phyloP scores from a whole-genome alignment of 75 land plant genomes.

The Ceratopteris richardii region DNA sequence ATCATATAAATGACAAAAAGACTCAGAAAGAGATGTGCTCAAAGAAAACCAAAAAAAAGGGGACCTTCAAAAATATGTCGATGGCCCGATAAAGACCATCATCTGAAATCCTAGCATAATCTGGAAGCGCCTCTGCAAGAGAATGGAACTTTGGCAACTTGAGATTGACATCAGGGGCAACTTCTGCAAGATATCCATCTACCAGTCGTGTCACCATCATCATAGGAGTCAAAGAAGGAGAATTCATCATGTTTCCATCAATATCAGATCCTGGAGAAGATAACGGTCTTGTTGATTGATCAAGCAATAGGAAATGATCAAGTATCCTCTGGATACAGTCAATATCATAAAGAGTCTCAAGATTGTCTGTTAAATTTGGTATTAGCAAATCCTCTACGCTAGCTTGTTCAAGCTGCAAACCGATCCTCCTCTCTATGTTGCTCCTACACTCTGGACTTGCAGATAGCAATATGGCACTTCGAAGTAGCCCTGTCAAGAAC shows the following conservation, averaged over 20 bases:
- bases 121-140: conserved; percentile 59
- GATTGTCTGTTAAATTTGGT: conserved; percentile 56
- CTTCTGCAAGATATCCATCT: conserved; percentile 71
- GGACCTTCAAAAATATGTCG: conserved; percentile 64
- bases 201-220: conserved; percentile 62
- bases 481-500: conserved; percentile 56
- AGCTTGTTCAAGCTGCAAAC: conserved; percentile 69
- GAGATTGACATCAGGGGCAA: conserved; percentile 64
- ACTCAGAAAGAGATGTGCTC: neutral
- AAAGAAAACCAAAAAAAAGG: neutral
- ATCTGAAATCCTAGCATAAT: conserved; percentile 52
- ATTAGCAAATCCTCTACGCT: conserved; percentile 63
- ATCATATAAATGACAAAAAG: conserved; percentile 2
- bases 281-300: conserved; percentile 11
- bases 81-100: conserved; percentile 78
- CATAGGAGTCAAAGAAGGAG: conserved; percentile 53
- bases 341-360: conserved; percentile 66
- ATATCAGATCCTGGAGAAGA: conserved; percentile 12
- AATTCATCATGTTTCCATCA: conserved; percentile 16
- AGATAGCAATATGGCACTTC: conserved; percentile 49
- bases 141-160: conserved; percentile 58
- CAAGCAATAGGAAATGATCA: conserved; percentile 44
- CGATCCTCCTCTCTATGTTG: conserved; percentile 63
- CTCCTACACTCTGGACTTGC: conserved; percentile 46
- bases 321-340: conserved; percentile 58